These are phyloP conservation scores for Fusarium nodosum DNA, from an alignment of 2,329 filamentous ascomycete species.

Conservation along the genomic window DNA sequence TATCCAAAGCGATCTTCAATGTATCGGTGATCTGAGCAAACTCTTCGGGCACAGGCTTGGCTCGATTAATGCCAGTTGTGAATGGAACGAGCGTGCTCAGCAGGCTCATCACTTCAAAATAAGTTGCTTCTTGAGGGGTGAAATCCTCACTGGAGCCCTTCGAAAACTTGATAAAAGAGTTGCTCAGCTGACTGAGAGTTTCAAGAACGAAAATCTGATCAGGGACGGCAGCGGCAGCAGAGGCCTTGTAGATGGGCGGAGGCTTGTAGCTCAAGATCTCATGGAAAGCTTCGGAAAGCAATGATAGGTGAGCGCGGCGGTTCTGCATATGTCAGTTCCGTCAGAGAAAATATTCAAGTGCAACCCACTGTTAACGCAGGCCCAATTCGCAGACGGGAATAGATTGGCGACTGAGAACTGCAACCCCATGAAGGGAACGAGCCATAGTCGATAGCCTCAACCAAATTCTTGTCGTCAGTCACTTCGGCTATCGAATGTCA, in stretches of 20 bases:
- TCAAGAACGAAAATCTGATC: conserved; percentile 63
- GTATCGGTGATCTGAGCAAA: conserved; percentile 49
- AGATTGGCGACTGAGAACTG: conserved; percentile 55
- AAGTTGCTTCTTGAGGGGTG: conserved; percentile 59
- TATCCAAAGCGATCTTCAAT: conserved; percentile 33
- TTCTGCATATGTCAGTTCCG: conserved; percentile 56
- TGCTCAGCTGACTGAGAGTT: conserved; percentile 58
- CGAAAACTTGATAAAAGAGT: conserved; percentile 59
- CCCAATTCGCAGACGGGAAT: conserved; percentile 63
- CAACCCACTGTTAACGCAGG: conserved; percentile 64
- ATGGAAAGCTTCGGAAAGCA: conserved; percentile 66
- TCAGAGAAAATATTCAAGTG: no score
- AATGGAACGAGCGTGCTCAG: conserved; percentile 56
- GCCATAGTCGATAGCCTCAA: conserved; percentile 65
- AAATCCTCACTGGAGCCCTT: conserved; percentile 51
- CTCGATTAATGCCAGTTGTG: conserved; percentile 44
- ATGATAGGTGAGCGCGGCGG: conserved; percentile 62
- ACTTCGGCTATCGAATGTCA: conserved; percentile 57
- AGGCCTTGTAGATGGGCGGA: conserved; percentile 65
- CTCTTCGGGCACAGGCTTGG: conserved; percentile 41
- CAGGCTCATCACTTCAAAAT: conserved; percentile 60
- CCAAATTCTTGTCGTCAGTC: conserved; percentile 56
- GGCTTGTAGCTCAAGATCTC: conserved; percentile 64
- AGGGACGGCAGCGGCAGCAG: conserved; percentile 53
- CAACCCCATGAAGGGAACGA: conserved; percentile 65